Evolutionary conservation across 345 rosid species (phyloP).

Genomic region (Clarkia xantiana): DNA sequence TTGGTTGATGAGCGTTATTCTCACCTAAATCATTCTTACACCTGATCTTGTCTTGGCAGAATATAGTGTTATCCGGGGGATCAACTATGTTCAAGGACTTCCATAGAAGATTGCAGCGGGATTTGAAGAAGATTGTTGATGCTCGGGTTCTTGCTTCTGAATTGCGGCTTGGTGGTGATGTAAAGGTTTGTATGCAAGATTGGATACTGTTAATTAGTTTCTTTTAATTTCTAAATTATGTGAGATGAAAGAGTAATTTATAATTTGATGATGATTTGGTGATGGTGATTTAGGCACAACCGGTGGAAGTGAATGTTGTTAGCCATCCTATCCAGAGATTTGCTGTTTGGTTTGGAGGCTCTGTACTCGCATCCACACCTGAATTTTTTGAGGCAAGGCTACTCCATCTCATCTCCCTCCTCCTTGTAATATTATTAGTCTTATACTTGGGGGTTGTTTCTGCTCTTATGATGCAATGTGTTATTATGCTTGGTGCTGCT

Average conservation of each 20-base stretch:
- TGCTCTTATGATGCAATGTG: too few species aligned
- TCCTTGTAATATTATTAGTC: slow-evolving; percentile 1
- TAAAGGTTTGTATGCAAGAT: slow-evolving; percentile 35
- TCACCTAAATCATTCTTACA: neutral
- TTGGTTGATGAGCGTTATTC: neutral
- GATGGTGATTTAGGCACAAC: slow-evolving; percentile 41
- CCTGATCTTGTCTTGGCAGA: slow-evolving; percentile 24
- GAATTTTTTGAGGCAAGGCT: slow-evolving; percentile 71
- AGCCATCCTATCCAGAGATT: slow-evolving; percentile 91
- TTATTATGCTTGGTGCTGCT: neutral
- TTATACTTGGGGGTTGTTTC: neutral
- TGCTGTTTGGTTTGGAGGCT: slow-evolving; percentile 99
- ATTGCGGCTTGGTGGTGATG: slow-evolving; percentile 60
- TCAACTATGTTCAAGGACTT: slow-evolving; percentile 99
- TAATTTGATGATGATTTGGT: neutral
- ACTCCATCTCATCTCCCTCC: neutral
- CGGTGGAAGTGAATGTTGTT: slow-evolving; percentile 91
- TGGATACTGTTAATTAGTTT: neutral
- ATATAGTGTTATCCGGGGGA: slow-evolving; percentile 92
- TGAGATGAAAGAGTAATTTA: neutral
- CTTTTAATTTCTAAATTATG: neutral
- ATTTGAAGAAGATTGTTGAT: slow-evolving; percentile 91
- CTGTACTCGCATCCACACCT: slow-evolving; percentile 94
- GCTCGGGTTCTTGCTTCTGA: slow-evolving; percentile 73
- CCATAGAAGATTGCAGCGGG: slow-evolving; percentile 91